Percentiles rank a stretch among this genome's conserved stretches.
phyloP scores from a whole-genome alignment of 805 yeast species.

The Saturnispora mendoncae region DNA sequence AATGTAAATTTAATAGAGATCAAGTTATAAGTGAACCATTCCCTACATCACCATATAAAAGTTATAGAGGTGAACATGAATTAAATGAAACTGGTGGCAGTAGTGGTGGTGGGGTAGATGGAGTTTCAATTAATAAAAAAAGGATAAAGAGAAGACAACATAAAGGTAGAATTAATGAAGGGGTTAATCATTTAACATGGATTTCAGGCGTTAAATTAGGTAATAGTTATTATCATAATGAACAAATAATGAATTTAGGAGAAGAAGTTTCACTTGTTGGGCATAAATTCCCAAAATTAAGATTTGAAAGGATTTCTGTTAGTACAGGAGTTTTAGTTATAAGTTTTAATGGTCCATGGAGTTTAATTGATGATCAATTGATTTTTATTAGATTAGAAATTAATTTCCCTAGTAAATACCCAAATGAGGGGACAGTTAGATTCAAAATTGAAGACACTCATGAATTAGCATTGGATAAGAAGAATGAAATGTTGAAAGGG shows the following conservation, averaged over 20 bases:
- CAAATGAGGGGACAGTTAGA: constrained; percentile 42
- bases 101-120: no score
- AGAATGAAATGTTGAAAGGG: constrained; percentile 41
- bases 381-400: constrained; percentile 63
- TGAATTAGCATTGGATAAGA: constrained; percentile 44
- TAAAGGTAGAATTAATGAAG: constrained; percentile 25
- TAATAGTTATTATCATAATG: constrained; percentile 32
- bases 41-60: constrained; percentile 30
- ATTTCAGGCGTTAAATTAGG: constrained; percentile 85
- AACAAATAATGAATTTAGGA: constrained; percentile 58
- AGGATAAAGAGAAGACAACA: constrained; percentile 23
- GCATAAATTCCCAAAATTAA: constrained; percentile 76
- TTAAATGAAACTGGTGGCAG: neutral
- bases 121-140: constrained; percentile 11
- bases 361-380: constrained; percentile 33
- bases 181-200: constrained; percentile 72
- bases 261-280: constrained; percentile 88
- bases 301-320: constrained; percentile 81
- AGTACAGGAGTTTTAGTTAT: constrained; percentile 72
- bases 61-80: constrained; percentile 44
- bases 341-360: constrained; percentile 78
- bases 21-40: constrained; percentile 24
- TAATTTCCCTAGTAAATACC: constrained; percentile 68
- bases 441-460: constrained; percentile 74
- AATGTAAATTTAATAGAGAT: constrained; percentile 31